These are phyloP conservation scores for Anthracocystis panici-leucophaei DNA, from an alignment of 1,284 basidiomycete species.

Conservation along the genomic window DNA sequence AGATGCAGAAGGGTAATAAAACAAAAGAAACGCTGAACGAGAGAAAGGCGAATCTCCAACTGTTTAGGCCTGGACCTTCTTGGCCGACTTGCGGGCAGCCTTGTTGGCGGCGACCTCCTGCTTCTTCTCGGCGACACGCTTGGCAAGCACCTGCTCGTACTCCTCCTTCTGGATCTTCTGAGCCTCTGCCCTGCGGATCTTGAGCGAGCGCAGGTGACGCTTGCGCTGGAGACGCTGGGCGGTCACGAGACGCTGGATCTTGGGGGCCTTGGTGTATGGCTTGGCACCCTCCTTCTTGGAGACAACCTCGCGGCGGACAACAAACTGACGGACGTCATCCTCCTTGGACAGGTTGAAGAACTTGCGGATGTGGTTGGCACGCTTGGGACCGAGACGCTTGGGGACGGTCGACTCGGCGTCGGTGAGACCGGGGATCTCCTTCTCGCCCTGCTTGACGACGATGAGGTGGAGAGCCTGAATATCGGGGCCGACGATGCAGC, in stretches of 20 bases:
- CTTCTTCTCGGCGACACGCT: constrained; percentile 94
- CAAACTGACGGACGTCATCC: constrained; percentile 96
- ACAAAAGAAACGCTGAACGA: constrained; percentile 1
- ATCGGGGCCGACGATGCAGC: constrained; percentile 93
- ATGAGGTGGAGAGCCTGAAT: constrained; percentile 94
- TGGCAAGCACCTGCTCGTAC: constrained; percentile 80
- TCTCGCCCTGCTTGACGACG: constrained; percentile 96
- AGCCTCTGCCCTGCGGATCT: constrained; percentile 86
- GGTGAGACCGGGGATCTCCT: constrained; percentile 90
- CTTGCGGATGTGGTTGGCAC: constrained; percentile 79
- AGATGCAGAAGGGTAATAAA: constrained; percentile 15
- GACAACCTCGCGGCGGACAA: constrained; percentile 84
- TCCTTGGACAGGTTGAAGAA: constrained; percentile 99
- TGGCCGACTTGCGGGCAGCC: constrained; percentile 54
- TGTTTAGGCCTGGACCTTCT: constrained; percentile 53
- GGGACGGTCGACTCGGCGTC: constrained; percentile 83
- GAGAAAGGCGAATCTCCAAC: constrained; percentile 8
- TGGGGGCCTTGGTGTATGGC: constrained; percentile 97
- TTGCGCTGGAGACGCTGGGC: constrained; percentile 95
- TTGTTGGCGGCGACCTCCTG: constrained; percentile 63
- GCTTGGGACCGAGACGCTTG: constrained; percentile 92
- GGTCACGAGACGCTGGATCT: constrained; percentile 79
- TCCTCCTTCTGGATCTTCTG: constrained; percentile 96
- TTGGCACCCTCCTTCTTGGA: constrained; percentile 94
- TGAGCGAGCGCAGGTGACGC: constrained; percentile 89